Evolutionary conservation across 371 early-diverging fungal species (phyloP).

Genomic region (Conidiobolus incongruus): DNA sequence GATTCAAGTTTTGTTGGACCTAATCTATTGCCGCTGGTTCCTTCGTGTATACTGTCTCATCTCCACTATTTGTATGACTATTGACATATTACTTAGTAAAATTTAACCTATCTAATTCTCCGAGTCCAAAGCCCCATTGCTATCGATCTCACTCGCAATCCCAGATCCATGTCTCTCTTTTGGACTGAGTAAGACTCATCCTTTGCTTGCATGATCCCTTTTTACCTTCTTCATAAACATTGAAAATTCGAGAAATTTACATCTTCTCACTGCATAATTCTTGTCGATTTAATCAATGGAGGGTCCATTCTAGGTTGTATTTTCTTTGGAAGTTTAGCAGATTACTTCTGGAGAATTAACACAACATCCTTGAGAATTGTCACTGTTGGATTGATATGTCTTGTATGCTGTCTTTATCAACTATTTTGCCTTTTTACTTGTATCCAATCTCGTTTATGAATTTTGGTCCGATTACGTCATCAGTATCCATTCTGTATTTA

Average conservation of each 20-base stretch:
- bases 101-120: no score
- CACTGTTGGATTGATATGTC: slow-evolving; percentile 17
- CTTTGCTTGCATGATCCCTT: slow-evolving; percentile 2
- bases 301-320: slow-evolving; percentile 38
- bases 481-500: slow-evolving; percentile 17
- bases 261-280: slow-evolving; percentile 14
- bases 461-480: slow-evolving; percentile 23
- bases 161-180: background rate
- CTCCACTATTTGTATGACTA: slow-evolving; percentile 16
- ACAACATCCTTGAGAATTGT: slow-evolving; percentile 16
- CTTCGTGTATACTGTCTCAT: slow-evolving; percentile 12
- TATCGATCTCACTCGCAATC: slow-evolving; percentile 4
- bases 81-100: slow-evolving; percentile 3
- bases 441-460: slow-evolving; percentile 25
- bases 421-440: slow-evolving; percentile 14
- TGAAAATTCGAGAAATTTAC: slow-evolving; percentile 8
- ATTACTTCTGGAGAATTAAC: slow-evolving; percentile 35
- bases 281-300: slow-evolving; percentile 25
- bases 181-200: background rate
- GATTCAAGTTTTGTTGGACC: slow-evolving; percentile 24
- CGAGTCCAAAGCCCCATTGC: slow-evolving; percentile 8
- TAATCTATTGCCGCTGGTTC: slow-evolving; percentile 30
- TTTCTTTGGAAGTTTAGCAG: slow-evolving; percentile 28
- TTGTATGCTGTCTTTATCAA: slow-evolving; percentile 30
- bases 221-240: background rate